Evolutionary conservation across 305 asterid genomes (phyloP), one percentile per base, ranked within the genome.

Genomic region (Solanum chacoense): DNA sequence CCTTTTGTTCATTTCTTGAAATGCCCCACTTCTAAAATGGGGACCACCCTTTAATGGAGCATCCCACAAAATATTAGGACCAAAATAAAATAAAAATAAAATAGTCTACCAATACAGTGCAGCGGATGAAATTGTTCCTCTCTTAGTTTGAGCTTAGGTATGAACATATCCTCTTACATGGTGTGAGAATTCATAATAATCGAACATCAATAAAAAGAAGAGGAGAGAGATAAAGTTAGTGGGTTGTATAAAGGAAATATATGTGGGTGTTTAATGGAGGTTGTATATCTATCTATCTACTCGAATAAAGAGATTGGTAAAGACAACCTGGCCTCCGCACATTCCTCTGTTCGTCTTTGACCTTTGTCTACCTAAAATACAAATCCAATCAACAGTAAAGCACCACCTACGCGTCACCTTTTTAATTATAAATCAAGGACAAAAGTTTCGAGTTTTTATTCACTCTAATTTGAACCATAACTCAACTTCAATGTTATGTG

Each of bases 291-390:
- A 36, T 40, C 16, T 12, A 50, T 55, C 63, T 79, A 67, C 88
- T 77, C 79, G 87, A 72, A 88, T 73, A 88, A 88, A 40, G 87
- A 90, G 69, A 87, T 7, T 74, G 80, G 80, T 91, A 90, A 86
- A 86, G 93, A 90, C 88, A 90, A 87, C 83, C 90, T 90, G 93
- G 90, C 91, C 88, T 89, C 89, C 69, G 75, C 91, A 89, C 93
- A 90, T 90, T 90, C 89, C 83, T 90, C 88, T 91, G 92, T 85
- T 94, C 93, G 90, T 90, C 89, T 92, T 93, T 95, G 98, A 95
- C 98, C 98, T 28, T 94, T 95, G 98, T 94, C 98, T 90, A 85
- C 65, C 31, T 86, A 63, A 42, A 71, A 11, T 73, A 78, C 88
- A 67, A 71, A 86, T 35, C 59, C 79, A 65, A 69, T 69, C 10